Evolutionary conservation across 768 basidiomycete species (phyloP), one percentile per base, ranked within the genome.

Genomic region (Boletellus ananiceps): DNA sequence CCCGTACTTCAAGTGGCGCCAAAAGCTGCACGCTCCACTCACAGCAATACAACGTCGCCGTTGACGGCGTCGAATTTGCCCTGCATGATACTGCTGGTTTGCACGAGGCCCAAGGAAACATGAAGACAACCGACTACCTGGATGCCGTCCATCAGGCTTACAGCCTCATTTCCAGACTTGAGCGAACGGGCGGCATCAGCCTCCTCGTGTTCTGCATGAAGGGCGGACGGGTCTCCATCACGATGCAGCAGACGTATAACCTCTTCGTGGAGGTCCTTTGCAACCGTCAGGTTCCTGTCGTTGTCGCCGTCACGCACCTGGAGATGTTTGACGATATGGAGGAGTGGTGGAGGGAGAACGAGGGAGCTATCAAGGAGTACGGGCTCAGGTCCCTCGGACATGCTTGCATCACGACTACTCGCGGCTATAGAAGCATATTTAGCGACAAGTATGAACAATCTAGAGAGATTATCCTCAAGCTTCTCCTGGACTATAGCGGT

Each of bases 201-300:
- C 64, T 68, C 35, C 56, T 65, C 51, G 50, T 65, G 33, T 68
- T 67, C 25, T 64, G 66, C 42, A 68, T 66, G 57, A 56, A 59
- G 54, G 56, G 49, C 8, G 64, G 66, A 13, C 51, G 63, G 23
- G 56, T 65, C 35, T 58, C 64, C 33, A 36, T 44, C 38, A 46
- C 61, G 32, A 58, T 42, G 43, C 61, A 62, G 40, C 57, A 67
- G 49, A 68, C 64, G 18, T 65, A 65, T 9, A 64, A 41, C 27
- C 57, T 74, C 0, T 74, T 75, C 50, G 58, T 61, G 16, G 62
- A 74, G 14, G 65, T 74, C 35, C 68, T 76, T 25, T 76, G 74
- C 27, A 60, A 56, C 21, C 54, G 60, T 8, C 51, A 63, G 46
- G 58, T 68, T 11, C 69, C 67, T 2, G 54, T 71, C 32, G 58